Evolutionary conservation across 352 stramenopile genomes (phyloP).

Genomic region (Aphanomyces astaci): DNA sequence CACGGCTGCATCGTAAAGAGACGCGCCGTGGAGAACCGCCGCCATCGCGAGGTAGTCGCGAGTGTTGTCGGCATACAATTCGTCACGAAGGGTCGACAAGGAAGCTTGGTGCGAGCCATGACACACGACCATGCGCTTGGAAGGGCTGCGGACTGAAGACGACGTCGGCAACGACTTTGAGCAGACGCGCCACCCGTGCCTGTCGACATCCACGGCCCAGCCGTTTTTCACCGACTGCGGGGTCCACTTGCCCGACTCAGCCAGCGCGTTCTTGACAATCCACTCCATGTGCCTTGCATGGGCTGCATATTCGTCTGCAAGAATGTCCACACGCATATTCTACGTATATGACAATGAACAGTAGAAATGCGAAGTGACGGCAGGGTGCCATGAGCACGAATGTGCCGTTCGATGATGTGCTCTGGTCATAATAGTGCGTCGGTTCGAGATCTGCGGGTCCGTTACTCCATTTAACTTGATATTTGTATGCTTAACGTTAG

Average conservation of each 20-base stretch:
- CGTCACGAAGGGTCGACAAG: background rate
- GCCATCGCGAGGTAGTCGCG: background rate
- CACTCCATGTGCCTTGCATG: background rate
- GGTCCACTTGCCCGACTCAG: background rate
- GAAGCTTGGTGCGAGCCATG: background rate
- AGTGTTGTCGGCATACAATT: conserved; percentile 1
- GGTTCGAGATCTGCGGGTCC: background rate
- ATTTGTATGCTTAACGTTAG: background rate
- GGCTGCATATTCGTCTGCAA: background rate
- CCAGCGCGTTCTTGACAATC: conserved; percentile 1
- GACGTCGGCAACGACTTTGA: background rate
- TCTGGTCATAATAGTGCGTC: background rate
- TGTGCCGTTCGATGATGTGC: background rate
- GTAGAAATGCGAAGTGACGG: background rate
- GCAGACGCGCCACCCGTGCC: conserved; percentile 11
- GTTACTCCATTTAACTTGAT: background rate
- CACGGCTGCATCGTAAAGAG: background rate
- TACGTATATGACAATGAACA: too few relatives aligned
- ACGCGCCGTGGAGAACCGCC: conserved; percentile 1
- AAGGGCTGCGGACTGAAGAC: background rate
- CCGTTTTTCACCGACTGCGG: background rate
- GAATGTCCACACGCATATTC: background rate
- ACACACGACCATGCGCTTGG: conserved; percentile 1
- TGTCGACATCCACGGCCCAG: background rate
- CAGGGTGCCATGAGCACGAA: too few relatives aligned